A percentile compares a stretch with the other conserved stretches of the same genome.
These are phyloP conservation scores for Rhododendron molle DNA, from an alignment of 148 eudicot genomes.

Conservation along the genomic window DNA sequence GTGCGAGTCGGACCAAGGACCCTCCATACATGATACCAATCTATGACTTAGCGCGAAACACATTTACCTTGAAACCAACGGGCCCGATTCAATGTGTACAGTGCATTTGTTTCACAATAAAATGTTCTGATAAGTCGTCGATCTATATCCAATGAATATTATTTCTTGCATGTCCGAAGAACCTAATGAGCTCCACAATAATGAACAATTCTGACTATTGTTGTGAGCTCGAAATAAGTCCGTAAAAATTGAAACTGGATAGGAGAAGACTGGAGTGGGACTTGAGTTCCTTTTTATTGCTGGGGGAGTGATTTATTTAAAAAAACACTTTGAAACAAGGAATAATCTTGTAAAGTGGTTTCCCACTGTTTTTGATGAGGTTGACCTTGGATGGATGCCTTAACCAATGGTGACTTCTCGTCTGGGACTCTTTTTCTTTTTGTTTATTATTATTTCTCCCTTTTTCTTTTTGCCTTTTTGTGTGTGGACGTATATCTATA, in stretches of 20 bases:
- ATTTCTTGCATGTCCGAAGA: neutral
- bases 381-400: neutral
- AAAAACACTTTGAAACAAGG: neutral
- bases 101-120: neutral
- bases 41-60: neutral
- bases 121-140: neutral
- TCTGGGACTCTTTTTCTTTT: neutral
- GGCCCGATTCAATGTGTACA: no score
- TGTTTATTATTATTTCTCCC: neutral
- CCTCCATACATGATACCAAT: no score
- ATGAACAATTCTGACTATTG: neutral
- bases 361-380: neutral
- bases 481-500: neutral
- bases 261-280: neutral
- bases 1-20: no score
- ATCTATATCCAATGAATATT: neutral
- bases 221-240: neutral
- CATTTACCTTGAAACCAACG: no score
- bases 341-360: conserved; percentile 3
- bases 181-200: neutral
- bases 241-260: neutral
- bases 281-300: neutral
- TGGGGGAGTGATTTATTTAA: neutral
- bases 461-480: neutral
- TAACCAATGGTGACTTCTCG: neutral